Conservation (phyloP, 768 basidiomycete genomes). For the Clavaria fumosa region DNA sequence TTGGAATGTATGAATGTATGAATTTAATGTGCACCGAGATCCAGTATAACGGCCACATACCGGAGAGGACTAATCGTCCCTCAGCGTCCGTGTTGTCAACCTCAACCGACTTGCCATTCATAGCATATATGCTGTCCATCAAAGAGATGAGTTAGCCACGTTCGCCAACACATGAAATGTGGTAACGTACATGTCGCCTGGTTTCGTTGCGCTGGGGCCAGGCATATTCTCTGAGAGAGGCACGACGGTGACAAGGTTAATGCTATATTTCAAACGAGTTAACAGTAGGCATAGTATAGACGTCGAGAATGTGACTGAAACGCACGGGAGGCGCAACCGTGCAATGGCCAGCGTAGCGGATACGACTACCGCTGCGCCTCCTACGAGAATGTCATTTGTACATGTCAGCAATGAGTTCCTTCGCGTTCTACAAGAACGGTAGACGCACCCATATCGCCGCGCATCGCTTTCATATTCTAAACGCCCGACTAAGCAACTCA, state of each 20-base stretch:
- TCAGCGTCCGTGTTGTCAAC: slow-evolving; percentile 84
- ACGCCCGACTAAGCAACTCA: neutral
- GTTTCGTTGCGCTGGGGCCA: slow-evolving; percentile 56
- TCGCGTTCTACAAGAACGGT: too few species aligned
- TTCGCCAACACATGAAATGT: too few species aligned
- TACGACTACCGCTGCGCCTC: slow-evolving; percentile 69
- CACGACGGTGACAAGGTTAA: slow-evolving; percentile 60
- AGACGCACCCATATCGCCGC: slow-evolving; percentile 66
- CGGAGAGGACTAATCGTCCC: slow-evolving; percentile 61
- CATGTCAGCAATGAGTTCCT: neutral
- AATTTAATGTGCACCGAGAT: neutral
- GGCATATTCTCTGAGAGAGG: slow-evolving; percentile 84
- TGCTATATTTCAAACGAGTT: slow-evolving; percentile 31
- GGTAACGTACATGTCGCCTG: slow-evolving; percentile 59
- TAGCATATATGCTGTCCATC: slow-evolving; percentile 49
- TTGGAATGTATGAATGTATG: slow-evolving; percentile 2
- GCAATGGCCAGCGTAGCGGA: slow-evolving; percentile 65
- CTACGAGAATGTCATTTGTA: slow-evolving; percentile 16
- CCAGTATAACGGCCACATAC: slow-evolving; percentile 19
- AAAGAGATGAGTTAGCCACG: neutral
- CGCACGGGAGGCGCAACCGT: slow-evolving; percentile 65
- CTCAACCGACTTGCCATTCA: slow-evolving; percentile 81
- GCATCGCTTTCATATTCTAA: slow-evolving; percentile 73
- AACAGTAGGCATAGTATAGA: slow-evolving; percentile 1
- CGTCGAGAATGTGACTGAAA: slow-evolving; percentile 7